A percentile compares a stretch with the other conserved stretches of the same genome.
These are phyloP conservation scores for Capsella rubella DNA, from an alignment of 441 rosid genomes.

Conservation along the genomic window DNA sequence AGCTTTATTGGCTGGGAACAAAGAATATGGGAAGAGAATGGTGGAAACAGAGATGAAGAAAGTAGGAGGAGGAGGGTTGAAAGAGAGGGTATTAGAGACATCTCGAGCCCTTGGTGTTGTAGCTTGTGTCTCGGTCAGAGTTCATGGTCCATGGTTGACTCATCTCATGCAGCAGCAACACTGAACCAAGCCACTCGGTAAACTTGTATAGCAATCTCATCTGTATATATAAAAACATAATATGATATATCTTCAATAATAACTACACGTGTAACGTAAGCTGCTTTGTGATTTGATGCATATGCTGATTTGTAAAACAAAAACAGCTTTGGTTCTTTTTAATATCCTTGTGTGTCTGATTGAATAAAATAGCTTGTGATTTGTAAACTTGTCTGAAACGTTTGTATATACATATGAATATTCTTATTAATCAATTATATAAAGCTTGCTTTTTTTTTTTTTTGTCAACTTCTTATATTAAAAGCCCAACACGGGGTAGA, in stretches of 20 bases:
- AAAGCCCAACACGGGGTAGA: too few relatives aligned
- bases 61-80: conserved; percentile 52
- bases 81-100: conserved; percentile 65
- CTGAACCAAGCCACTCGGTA: conserved; percentile 29
- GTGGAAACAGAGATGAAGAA: conserved; percentile 62
- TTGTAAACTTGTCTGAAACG: conserved; percentile 26
- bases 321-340: conserved; percentile 32
- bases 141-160: conserved; percentile 81
- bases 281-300: conserved; percentile 43
- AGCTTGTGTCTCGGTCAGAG: conserved; percentile 65
- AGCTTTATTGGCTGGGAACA: conserved; percentile 72
- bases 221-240: background rate
- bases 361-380: conserved; percentile 33
- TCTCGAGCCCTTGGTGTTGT: conserved; percentile 67
- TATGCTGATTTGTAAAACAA: conserved; percentile 42
- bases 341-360: conserved; percentile 12
- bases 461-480: too few relatives aligned
- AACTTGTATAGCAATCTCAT: conserved; percentile 35
- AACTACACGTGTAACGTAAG: conserved; percentile 35
- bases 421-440: conserved; percentile 8
- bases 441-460: background rate
- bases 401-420: conserved; percentile 8
- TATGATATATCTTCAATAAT: conserved; percentile 1
- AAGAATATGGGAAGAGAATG: conserved; percentile 59
- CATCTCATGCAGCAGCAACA: conserved; percentile 43